Conservation (phyloP, 2,329 filamentous ascomycete genomes). For the Malbranchea cinnamomea region DNA sequence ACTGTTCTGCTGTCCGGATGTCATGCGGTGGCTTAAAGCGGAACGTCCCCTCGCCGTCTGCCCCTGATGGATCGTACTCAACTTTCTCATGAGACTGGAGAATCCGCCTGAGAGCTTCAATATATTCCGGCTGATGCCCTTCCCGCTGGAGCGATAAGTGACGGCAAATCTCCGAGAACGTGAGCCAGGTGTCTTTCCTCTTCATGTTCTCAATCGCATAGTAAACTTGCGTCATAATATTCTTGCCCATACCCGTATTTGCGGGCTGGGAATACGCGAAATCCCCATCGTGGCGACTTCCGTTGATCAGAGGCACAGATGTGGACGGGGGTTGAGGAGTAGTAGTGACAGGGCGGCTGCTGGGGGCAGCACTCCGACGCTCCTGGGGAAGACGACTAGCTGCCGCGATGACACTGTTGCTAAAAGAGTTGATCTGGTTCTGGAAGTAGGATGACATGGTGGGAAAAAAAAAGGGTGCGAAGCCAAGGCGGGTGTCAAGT, state of each 20-base stretch:
- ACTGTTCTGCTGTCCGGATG: constrained; percentile 60
- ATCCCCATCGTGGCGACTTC: constrained; percentile 35
- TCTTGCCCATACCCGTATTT: constrained; percentile 58
- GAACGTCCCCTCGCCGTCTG: constrained; percentile 62
- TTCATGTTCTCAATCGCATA: constrained; percentile 75
- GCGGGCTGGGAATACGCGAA: constrained; percentile 60
- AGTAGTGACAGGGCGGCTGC: constrained; percentile 43
- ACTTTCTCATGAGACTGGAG: constrained; percentile 53
- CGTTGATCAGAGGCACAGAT: constrained; percentile 23
- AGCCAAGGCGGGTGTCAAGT: background rate
- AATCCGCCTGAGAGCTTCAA: constrained; percentile 51
- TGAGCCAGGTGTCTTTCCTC: constrained; percentile 52
- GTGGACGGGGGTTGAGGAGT: constrained; percentile 20
- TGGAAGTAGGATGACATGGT: constrained; percentile 49
- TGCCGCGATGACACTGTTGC: constrained; percentile 46
- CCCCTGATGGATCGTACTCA: constrained; percentile 39
- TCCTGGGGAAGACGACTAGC: constrained; percentile 46
- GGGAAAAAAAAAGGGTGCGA: background rate
- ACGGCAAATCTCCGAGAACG: constrained; percentile 60
- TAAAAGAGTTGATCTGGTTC: constrained; percentile 49
- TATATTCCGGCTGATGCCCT: constrained; percentile 41
- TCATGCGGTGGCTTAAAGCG: constrained; percentile 71
- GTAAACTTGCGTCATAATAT: constrained; percentile 74
- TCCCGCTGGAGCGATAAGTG: constrained; percentile 60
- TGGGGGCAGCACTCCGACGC: constrained; percentile 36